Evolutionary conservation across 441 rosid species (phyloP).

Genomic region (Eruca vesicaria): DNA sequence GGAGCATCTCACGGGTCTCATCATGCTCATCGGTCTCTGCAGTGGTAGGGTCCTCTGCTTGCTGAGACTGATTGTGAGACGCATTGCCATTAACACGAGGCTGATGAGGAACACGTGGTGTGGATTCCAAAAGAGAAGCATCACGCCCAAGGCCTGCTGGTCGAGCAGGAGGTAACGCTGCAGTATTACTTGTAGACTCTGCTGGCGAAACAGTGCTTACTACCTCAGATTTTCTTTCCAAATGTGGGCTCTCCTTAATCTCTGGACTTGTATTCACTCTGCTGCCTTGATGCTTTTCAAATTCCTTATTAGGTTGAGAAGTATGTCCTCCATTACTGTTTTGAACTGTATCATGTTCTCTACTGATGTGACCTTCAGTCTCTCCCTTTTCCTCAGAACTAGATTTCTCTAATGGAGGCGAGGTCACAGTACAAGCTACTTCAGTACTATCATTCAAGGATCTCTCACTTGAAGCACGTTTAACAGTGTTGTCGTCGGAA

Average conservation of each 20-base stretch:
- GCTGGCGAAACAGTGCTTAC: constrained; percentile 41
- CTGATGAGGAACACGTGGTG: constrained; percentile 68
- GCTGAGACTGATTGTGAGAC: constrained; percentile 59
- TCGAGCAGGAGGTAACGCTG: constrained; percentile 47
- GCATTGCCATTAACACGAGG: constrained; percentile 74
- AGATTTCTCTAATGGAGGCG: constrained; percentile 32
- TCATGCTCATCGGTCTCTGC: constrained; percentile 78
- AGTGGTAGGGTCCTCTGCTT: constrained; percentile 61
- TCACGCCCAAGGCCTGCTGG: constrained; percentile 96
- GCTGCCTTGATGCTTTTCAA: constrained; percentile 33
- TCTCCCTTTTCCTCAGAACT: constrained; percentile 36
- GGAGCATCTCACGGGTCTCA: constrained; percentile 96
- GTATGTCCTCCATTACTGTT: constrained; percentile 19
- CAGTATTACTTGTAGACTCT: constrained; percentile 41
- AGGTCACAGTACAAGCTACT: constrained; percentile 26
- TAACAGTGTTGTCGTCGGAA: constrained; percentile 18
- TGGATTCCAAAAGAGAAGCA: constrained; percentile 76
- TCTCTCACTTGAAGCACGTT: constrained; percentile 18
- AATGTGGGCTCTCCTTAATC: constrained; percentile 24
- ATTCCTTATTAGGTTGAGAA: constrained; percentile 8
- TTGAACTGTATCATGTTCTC: constrained; percentile 7
- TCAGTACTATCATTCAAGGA: constrained; percentile 23
- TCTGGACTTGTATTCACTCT: constrained; percentile 15
- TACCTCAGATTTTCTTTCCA: constrained; percentile 36
- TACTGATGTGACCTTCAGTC: constrained; percentile 8